Conservation (phyloP, 352 stramenopile genomes). For the Phytopythium chamaehyphon region DNA sequence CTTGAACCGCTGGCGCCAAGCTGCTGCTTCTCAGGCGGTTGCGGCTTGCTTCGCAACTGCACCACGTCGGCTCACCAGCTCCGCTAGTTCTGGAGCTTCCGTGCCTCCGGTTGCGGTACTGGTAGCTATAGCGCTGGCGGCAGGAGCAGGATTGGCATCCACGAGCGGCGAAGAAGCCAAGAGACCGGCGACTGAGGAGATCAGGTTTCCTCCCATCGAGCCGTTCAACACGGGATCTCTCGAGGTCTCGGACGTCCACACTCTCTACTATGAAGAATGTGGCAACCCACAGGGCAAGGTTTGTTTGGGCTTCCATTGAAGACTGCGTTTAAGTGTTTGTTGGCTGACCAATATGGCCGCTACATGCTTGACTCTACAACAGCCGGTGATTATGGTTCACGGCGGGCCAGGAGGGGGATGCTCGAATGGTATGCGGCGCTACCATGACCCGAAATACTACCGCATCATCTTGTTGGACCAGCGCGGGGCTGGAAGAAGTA, state of each 20-base stretch:
- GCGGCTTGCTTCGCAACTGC: too few relatives aligned
- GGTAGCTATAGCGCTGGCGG: too few relatives aligned
- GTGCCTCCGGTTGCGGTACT: too few relatives aligned
- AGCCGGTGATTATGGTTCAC: conserved; percentile 88
- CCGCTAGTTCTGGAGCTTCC: too few relatives aligned
- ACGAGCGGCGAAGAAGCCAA: neutral
- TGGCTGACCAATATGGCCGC: too few relatives aligned
- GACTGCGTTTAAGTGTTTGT: too few relatives aligned
- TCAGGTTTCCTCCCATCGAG: conserved; percentile 64
- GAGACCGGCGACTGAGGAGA: conserved; percentile 28
- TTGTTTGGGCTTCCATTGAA: conserved; percentile 1
- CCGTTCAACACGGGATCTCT: conserved; percentile 67
- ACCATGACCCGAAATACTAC: conserved; percentile 91
- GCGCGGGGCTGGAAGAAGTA: conserved; percentile 87
- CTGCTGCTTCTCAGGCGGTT: too few relatives aligned
- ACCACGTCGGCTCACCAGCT: too few relatives aligned
- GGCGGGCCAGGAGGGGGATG: conserved; percentile 87
- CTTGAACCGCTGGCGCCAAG: too few relatives aligned
- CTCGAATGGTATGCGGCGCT: conserved; percentile 75
- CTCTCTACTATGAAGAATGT: conserved; percentile 85
- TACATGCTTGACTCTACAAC: conserved; percentile 1
- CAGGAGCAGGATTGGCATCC: too few relatives aligned
- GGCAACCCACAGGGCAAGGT: conserved; percentile 67
- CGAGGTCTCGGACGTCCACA: conserved; percentile 68
- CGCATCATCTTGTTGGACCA: conserved; percentile 93